These are phyloP conservation scores for Magnolia officinalis DNA, from an alignment of 164 flowering plant genomes.

Conservation along the genomic window DNA sequence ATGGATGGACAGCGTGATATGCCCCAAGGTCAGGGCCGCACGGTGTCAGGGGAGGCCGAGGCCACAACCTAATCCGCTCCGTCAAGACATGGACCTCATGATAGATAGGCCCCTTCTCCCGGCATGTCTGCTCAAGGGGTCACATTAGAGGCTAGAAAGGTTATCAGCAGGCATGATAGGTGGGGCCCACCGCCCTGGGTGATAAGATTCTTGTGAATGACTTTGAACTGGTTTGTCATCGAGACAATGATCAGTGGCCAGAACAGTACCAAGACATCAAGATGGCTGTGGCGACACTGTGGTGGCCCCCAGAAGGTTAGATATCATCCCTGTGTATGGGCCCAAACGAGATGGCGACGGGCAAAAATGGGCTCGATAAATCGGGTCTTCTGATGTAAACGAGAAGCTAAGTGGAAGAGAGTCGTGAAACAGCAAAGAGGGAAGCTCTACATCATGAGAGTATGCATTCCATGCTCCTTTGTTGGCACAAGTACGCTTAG, in stretches of 20 bases:
- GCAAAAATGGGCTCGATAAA: neutral
- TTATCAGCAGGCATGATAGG: neutral
- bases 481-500: conserved; percentile 47
- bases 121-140: neutral
- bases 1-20: no score
- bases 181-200: neutral
- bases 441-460: conserved; percentile 57
- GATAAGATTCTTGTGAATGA: neutral
- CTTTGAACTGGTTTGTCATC: neutral
- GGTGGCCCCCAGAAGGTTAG: neutral
- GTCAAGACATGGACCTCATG: no score
- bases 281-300: no score
- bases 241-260: neutral
- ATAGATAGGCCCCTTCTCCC: neutral
- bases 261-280: neutral
- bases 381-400: neutral
- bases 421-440: conserved; percentile 47
- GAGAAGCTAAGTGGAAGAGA: conserved; percentile 38
- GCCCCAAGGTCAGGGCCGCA: neutral
- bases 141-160: neutral
- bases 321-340: neutral
- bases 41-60: no score
- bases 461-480: conserved; percentile 67
- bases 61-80: neutral
- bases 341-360: neutral